Evolutionary conservation across 2,329 filamentous ascomycete genomes (phyloP).

Genomic region (Furcasterigmium furcatum): DNA sequence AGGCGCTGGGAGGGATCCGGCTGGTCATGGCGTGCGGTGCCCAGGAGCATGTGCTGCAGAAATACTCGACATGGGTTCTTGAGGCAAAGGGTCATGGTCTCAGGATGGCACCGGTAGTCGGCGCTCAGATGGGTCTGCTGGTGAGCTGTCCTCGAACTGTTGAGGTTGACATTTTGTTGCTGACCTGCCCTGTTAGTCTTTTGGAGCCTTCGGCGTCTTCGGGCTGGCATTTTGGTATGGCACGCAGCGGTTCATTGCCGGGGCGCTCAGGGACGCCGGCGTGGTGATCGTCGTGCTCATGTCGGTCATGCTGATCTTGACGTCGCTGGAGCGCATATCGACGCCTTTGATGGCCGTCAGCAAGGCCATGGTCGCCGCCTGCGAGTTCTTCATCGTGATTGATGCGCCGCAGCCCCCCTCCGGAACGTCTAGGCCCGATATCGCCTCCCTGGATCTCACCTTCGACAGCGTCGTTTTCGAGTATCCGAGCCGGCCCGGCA

Average conservation of each 20-base stretch:
- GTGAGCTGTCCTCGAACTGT: background rate
- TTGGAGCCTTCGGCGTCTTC: constrained; percentile 29
- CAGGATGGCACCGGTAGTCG: constrained; percentile 26
- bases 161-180: constrained; percentile 2
- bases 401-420: constrained; percentile 17
- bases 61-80: constrained; percentile 32
- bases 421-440: constrained; percentile 16
- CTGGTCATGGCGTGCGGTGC: constrained; percentile 43
- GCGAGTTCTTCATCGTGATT: constrained; percentile 23
- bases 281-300: constrained; percentile 33
- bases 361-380: constrained; percentile 23
- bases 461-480: constrained; percentile 19
- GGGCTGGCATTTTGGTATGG: constrained; percentile 42
- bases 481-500: constrained; percentile 22
- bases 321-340: constrained; percentile 30
- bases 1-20: constrained; percentile 35
- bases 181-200: no score
- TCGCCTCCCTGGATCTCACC: constrained; percentile 12
- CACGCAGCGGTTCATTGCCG: constrained; percentile 27
- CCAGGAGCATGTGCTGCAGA: constrained; percentile 28
- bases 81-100: constrained; percentile 29
- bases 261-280: constrained; percentile 28
- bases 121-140: constrained; percentile 24
- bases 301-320: constrained; percentile 33
- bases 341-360: constrained; percentile 31